phyloP scores from a whole-genome alignment of 2,329 filamentous ascomycete species.

The Pseudogymnoascus sp. region DNA sequence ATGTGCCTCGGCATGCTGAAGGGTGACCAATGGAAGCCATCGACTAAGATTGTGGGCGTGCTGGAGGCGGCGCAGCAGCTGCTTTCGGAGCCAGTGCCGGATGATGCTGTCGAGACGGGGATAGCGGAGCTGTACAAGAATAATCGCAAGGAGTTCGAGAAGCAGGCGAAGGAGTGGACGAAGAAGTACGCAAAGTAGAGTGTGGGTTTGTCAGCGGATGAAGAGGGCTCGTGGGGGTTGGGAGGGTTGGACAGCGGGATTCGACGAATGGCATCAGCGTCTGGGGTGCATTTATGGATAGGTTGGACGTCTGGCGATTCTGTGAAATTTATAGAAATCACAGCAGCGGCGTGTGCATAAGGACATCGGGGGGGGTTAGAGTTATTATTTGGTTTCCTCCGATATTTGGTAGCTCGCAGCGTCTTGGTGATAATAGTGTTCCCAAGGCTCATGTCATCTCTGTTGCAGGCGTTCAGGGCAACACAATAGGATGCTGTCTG shows the following conservation, averaged over 20 bases:
- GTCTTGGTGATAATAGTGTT: background rate
- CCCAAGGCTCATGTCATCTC: background rate
- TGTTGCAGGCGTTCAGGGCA: background rate
- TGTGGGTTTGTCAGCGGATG: background rate
- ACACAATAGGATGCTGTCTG: background rate
- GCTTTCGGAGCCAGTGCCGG: slow-evolving; percentile 59
- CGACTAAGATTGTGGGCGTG: slow-evolving; percentile 58
- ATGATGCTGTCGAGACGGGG: slow-evolving; percentile 62
- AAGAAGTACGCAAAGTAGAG: slow-evolving; percentile 50
- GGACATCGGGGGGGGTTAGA: background rate
- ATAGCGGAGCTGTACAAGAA: slow-evolving; percentile 64
- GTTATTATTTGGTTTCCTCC: background rate
- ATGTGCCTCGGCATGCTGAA: slow-evolving; percentile 70
- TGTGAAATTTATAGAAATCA: background rate
- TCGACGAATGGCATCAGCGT: background rate
- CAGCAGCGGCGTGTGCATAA: background rate
- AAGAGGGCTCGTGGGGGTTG: background rate
- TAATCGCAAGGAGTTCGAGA: slow-evolving; percentile 53
- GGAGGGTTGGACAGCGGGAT: background rate
- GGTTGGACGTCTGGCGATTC: background rate
- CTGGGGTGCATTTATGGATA: background rate
- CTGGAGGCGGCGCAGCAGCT: slow-evolving; percentile 58
- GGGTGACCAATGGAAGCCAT: slow-evolving; percentile 66
- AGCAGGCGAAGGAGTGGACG: slow-evolving; percentile 60
- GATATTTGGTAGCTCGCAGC: background rate